Evolutionary conservation across 2,329 filamentous ascomycete species (phyloP), one percentile per base, ranked within the genome.

Genomic region (Camillea tinctor): DNA sequence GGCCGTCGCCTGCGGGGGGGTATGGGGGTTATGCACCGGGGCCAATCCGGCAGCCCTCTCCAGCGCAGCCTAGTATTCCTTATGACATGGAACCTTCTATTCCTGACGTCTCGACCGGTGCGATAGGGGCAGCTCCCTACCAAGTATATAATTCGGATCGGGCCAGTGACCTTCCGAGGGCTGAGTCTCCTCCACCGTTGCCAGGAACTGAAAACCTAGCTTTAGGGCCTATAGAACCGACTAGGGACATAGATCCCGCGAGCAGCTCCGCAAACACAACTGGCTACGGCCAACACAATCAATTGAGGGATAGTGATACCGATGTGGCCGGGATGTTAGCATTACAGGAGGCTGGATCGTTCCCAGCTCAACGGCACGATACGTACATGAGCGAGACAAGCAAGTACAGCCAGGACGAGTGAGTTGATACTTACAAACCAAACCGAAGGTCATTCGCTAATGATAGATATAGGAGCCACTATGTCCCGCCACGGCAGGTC

Each of bases 171-270:
- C 73, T 88, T 21, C 84, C 86, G 1, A 80, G 86, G 63, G 87
- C 85, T 9, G 86, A 88, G 67, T 88, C 86, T 1, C 86, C 86
- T 8, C 87, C 88, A 17, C 88, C 88, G 5, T 72, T 88, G 20
- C 80, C 83, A 2, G 79, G 77, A 48, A 71, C 76, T 52, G 74
- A 78, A 50, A 71, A 77, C 59, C 66, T 74, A 17, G 58, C 52
- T 48, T 57, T 67, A 52, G 64, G 69, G n/a, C 67, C 73, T 36
- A 73, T 87, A 13, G 87, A 87, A 9, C 88, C 89, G 69, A 87
- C 89, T 2, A 84, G 93, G 56, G 92, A 95, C 73, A 93, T 96
- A 91, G 89, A 93, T 72, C 87, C 88, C 36, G 80, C 81, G n/a
- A 80, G 82, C 48, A 82, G 80, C 57, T 81, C 82, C n/a, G 73